Percentiles rank a stretch among this genome's conserved stretches.
phyloP scores from a whole-genome alignment of 768 basidiomycete genomes.

The Tylopilus balloui region DNA sequence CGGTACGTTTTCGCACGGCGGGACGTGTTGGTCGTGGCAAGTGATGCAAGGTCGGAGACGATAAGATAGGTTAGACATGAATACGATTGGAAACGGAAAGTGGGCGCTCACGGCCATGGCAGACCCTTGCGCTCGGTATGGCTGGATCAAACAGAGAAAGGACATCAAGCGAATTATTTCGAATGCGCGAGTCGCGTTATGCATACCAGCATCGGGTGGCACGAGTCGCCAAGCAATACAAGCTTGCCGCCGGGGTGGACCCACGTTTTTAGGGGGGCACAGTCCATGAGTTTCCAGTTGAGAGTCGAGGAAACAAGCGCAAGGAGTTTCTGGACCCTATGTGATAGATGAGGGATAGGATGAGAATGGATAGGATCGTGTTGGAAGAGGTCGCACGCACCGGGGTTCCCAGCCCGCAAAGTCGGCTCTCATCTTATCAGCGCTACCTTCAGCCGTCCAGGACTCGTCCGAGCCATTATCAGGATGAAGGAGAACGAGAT shows the following conservation, averaged over 20 bases:
- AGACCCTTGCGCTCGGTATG: conserved; percentile 52
- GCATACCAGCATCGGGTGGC: conserved; percentile 50
- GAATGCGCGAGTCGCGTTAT: not conserved
- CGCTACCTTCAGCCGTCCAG: conserved; percentile 41
- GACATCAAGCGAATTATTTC: not conserved
- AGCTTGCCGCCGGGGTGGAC: conserved; percentile 41
- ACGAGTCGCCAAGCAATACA: conserved; percentile 49
- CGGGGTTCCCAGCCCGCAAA: conserved; percentile 48
- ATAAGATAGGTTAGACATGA: not conserved
- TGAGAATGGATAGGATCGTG: not conserved
- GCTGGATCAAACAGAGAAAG: conserved; percentile 23
- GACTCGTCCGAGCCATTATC: conserved; percentile 39
- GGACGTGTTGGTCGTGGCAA: not conserved
- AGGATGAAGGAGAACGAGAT: conserved; percentile 43
- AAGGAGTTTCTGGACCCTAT: conserved; percentile 45
- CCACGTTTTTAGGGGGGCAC: conserved; percentile 46
- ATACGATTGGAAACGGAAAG: not conserved
- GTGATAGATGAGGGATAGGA: not conserved
- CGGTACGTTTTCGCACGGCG: not conserved
- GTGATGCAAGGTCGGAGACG: not conserved
- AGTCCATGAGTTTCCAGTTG: conserved; percentile 47
- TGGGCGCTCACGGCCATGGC: conserved; percentile 44
- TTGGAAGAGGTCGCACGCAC: conserved; percentile 24
- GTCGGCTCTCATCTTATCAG: conserved; percentile 43
- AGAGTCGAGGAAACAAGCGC: conserved; percentile 42